These are phyloP conservation scores for Aureobasidium lini DNA, from an alignment of 2,329 filamentous ascomycete species.

Conservation along the genomic window DNA sequence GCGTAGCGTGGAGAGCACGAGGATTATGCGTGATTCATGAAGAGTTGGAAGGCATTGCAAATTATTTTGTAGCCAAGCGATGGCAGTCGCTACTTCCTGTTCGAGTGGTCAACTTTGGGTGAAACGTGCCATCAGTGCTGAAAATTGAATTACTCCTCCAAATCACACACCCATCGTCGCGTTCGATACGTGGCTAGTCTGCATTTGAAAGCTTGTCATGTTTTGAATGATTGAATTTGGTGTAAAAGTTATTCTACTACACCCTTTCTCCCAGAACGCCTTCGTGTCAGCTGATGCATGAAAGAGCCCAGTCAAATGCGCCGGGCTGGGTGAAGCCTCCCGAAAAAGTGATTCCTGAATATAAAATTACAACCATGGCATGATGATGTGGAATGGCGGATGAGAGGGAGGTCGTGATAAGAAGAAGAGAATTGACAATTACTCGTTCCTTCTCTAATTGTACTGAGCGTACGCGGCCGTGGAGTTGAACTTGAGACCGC, in stretches of 20 bases:
- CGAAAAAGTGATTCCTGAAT: slow-evolving; percentile 1
- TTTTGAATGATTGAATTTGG: slow-evolving; percentile 1
- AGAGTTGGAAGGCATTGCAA: background rate
- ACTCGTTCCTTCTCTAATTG: slow-evolving; percentile 55
- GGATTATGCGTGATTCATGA: background rate
- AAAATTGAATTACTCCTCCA: no score
- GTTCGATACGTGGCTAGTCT: background rate
- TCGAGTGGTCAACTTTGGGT: background rate
- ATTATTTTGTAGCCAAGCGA: background rate
- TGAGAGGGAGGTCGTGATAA: background rate
- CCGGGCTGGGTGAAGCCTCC: background rate
- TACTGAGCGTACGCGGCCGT: slow-evolving; percentile 98
- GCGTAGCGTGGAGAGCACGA: no score
- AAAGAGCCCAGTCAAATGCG: slow-evolving; percentile 7
- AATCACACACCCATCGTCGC: no score
- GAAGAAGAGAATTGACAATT: background rate
- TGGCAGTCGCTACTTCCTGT: background rate
- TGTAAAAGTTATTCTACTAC: slow-evolving; percentile 7
- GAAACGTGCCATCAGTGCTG: background rate
- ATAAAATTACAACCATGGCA: slow-evolving; percentile 12
- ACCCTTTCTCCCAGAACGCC: slow-evolving; percentile 6
- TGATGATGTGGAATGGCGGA: background rate
- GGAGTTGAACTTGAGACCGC: slow-evolving; percentile 98
- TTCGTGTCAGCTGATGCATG: slow-evolving; percentile 6
- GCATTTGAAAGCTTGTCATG: background rate